Evolutionary conservation across 495 filamentous ascomycete species (phyloP), one percentile per base, ranked within the genome.

Genomic region (Podospora australis): DNA sequence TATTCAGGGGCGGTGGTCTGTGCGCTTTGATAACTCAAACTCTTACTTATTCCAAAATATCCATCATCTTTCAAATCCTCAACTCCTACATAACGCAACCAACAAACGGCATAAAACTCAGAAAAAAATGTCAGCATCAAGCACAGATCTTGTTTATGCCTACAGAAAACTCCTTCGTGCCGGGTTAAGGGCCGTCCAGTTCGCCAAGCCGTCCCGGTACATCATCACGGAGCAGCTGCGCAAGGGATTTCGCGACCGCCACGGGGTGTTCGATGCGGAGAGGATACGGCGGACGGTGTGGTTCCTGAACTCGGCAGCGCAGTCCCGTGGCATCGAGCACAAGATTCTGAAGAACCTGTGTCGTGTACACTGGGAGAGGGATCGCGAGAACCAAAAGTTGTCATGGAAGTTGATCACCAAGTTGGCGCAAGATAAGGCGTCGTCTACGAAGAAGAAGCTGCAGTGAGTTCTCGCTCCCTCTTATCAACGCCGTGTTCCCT

Each of bases 101-200:
- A 10, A 5, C 34, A 5, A n/a, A 5, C 6, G 34, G 13, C 34
- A 8, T n/a, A n/a, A 4, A 10, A 36, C 5, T n/a, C 34, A 20
- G 38, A 28, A 14, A 46, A 22, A 14, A 39, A 40, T 51, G 53
- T 2, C 39, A 42, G 17, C 46, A 23, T 8, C 49, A 34, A 3
- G 32, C 17, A 21, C 56, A 21, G 66, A 80, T 11, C 62, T 96
- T n/a, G n/a, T n/a, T n/a, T n/a, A n/a, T n/a, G n/a, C 89, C 34
- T 98, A 98, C 68, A 83, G 92, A 46, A 71, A 79, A 28, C 74
- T 98, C 30, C 86, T 85, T 55, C 82, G 84, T 35, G 77, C 78
- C 11, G 75, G 78, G 11, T 76, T 97, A 11, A 84, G 80, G 34
- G 90, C 87, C 2, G 76, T 95, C 24, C 84, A 87, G 48, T 92